phyloP scores from a whole-genome alignment of 2,329 filamentous ascomycete genomes.

The Pezicula neosporulosa region DNA sequence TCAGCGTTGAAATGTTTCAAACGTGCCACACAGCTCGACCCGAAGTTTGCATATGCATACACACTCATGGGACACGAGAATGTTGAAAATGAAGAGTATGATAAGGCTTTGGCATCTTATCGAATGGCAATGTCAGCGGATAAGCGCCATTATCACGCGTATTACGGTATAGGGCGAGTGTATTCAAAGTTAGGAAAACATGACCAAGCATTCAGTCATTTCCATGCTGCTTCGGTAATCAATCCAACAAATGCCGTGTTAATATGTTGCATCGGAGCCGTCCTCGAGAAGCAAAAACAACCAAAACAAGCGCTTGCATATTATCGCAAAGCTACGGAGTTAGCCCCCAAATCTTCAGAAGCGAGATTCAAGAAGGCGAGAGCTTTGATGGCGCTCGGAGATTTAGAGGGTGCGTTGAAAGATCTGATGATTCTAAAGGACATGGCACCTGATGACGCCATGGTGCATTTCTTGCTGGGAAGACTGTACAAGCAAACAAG shows the following conservation, averaged over 20 bases:
- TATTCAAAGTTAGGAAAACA: constrained; percentile 90
- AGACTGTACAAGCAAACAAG: constrained; percentile 73
- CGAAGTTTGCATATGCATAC: constrained; percentile 91
- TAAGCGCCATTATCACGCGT: constrained; percentile 93
- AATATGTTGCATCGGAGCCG: constrained; percentile 86
- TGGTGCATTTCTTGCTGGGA: constrained; percentile 91
- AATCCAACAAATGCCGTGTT: constrained; percentile 93
- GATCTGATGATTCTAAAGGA: constrained; percentile 90
- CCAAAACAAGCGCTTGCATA: constrained; percentile 73
- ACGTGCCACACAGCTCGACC: constrained; percentile 84
- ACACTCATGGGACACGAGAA: constrained; percentile 96
- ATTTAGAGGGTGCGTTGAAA: constrained; percentile 67
- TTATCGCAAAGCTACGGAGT: constrained; percentile 76
- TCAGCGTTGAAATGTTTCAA: constrained; percentile 94
- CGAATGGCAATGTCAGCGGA: constrained; percentile 83
- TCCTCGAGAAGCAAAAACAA: constrained; percentile 85
- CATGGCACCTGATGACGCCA: constrained; percentile 88
- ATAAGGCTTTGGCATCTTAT: constrained; percentile 87
- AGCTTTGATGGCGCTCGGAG: constrained; percentile 73
- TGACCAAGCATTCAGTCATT: constrained; percentile 88
- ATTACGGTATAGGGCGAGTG: constrained; percentile 82
- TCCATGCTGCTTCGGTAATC: constrained; percentile 80
- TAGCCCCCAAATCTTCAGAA: constrained; percentile 77
- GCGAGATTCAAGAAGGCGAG: constrained; percentile 92
- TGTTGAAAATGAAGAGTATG: constrained; percentile 93